Base-by-base conservation (phyloP, 805 yeast genomes). In the Myxozyma neglecta region DNA sequence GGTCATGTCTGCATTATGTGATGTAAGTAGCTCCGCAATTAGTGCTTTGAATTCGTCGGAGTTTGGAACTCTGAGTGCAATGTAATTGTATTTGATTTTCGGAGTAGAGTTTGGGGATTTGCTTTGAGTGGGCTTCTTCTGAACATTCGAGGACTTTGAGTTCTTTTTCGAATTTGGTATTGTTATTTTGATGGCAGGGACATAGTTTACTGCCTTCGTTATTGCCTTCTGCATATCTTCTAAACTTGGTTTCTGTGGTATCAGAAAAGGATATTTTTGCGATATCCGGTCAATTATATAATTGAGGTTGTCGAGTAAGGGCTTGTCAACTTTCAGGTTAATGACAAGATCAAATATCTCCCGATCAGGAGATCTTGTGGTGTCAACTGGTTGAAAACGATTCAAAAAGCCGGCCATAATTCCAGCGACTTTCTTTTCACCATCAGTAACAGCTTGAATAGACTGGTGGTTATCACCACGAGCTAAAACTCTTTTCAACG, bases 401-500 rank as follows among this genome's bases (percentile, higher is more conserved):
- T 78, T 78, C 51, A 89, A 77, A 70, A 93, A 92, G 0, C 92
- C 90, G 36, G 77, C 76, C 89, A 93, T 84, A 37, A 94, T 86
- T 20, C 79, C 81, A 39, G 77, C 74, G 0, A 89, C 85, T 55
- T 80, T 77, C 16, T 74, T 73, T 4, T 77, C 77, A 9, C 86
- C 84, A 58, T 81, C 79, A 2, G 74, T 70, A 0, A 70, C 72
- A 4, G 78, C 79, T 66, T 87, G 85, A 43, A 94, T 89, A 1
- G 92, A 84, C 72, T 89, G 97, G 72, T 94, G 99, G 65, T 89
- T 87, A 70, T 91, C 91, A 1, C 97, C 97, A 68, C 99, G 80
- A 1, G 71, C 70, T 6, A 78, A 53, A 0, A 93, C 87, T 58
- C 97, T 79, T 0, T 76, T 72, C 8, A 76, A 73, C 0, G 97